These are phyloP conservation scores for Penicillium sp. DNA, from an alignment of 2,329 filamentous ascomycete genomes.

Conservation along the genomic window DNA sequence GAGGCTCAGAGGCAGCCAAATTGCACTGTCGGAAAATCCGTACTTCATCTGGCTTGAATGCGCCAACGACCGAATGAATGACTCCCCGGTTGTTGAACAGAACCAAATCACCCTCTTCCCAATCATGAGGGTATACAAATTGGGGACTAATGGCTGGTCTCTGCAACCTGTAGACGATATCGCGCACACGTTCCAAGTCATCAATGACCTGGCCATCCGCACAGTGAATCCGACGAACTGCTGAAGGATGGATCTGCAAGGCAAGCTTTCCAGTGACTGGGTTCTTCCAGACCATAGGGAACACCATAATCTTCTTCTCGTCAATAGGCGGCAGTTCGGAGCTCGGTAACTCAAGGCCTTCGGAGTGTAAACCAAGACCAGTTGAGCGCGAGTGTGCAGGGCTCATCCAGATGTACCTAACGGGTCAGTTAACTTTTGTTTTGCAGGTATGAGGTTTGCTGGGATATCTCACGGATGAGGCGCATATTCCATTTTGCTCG, in stretches of 20 bases:
- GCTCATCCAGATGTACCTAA: conserved; percentile 71
- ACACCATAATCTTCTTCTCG: conserved; percentile 64
- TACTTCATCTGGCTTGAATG: conserved; percentile 72
- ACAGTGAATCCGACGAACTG: conserved; percentile 67
- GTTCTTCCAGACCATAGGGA: conserved; percentile 78
- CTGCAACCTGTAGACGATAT: conserved; percentile 70
- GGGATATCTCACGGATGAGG: conserved; percentile 61
- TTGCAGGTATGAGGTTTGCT: not conserved
- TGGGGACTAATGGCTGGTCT: conserved; percentile 69
- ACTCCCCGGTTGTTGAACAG: conserved; percentile 77
- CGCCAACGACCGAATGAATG: conserved; percentile 72
- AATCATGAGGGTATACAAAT: conserved; percentile 72
- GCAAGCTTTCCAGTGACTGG: conserved; percentile 68
- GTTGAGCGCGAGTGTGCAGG: conserved; percentile 64
- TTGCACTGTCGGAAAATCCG: conserved; percentile 78
- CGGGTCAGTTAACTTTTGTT: not conserved
- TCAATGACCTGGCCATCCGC: conserved; percentile 68
- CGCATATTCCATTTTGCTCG: conserved; percentile 71
- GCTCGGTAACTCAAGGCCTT: conserved; percentile 61
- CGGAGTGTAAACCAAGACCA: conserved; percentile 70
- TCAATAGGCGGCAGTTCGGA: conserved; percentile 66
- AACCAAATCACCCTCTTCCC: conserved; percentile 74
- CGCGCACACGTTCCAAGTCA: conserved; percentile 64
- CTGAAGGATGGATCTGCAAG: conserved; percentile 72
- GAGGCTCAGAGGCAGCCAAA: conserved; percentile 53